These are phyloP conservation scores for Wickerhamomyces mucosus DNA, from an alignment of 805 yeast species.

Conservation along the genomic window DNA sequence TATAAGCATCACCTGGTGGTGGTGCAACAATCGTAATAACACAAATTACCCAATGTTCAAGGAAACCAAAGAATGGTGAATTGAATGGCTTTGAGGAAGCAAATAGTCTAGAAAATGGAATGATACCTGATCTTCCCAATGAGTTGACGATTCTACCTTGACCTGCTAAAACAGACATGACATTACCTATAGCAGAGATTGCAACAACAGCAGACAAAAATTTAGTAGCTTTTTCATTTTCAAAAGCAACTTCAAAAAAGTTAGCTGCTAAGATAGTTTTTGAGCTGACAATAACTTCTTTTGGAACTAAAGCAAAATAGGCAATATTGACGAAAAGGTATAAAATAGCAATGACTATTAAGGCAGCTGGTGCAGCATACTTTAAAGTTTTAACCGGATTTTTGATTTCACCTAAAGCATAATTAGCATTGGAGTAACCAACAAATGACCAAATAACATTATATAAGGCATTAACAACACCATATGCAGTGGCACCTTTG, in stretches of 20 bases:
- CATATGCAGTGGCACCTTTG: constrained; percentile 47
- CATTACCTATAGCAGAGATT: constrained; percentile 73
- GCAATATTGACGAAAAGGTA: constrained; percentile 74
- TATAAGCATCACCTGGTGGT: constrained; percentile 84
- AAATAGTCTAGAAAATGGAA: constrained; percentile 66
- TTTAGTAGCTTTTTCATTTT: constrained; percentile 54
- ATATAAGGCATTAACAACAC: constrained; percentile 66
- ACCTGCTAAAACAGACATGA: constrained; percentile 67
- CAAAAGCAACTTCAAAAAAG: constrained; percentile 61
- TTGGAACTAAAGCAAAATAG: constrained; percentile 74
- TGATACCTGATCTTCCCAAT: constrained; percentile 71
- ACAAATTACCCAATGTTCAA: constrained; percentile 72
- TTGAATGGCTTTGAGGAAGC: constrained; percentile 65
- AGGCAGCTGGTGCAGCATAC: constrained; percentile 68
- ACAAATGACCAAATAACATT: constrained; percentile 80
- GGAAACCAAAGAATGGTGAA: constrained; percentile 63
- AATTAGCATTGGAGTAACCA: constrained; percentile 78
- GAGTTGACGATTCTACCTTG: constrained; percentile 78
- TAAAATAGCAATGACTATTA: constrained; percentile 48
- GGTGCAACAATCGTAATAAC: constrained; percentile 67
- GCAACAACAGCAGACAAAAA: constrained; percentile 79
- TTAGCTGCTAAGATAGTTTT: constrained; percentile 69
- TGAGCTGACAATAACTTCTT: constrained; percentile 46
- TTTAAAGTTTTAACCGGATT: constrained; percentile 63
- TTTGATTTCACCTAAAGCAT: constrained; percentile 71